Evolutionary conservation across 345 rosid genomes (phyloP), one percentile per base, ranked within the genome.

Genomic region (Camelina sativa): DNA sequence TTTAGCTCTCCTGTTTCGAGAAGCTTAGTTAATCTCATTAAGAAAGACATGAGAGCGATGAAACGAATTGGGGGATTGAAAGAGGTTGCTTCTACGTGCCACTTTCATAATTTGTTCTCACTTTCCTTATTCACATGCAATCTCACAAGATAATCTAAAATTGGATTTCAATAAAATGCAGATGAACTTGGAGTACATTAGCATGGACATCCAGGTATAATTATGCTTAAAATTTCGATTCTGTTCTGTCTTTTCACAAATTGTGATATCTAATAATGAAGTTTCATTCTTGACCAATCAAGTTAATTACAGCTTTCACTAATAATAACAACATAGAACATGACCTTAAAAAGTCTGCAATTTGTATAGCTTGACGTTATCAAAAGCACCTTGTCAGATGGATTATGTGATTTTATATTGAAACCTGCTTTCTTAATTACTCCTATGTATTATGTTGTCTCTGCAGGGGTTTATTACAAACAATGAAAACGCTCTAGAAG

Each of bases 101-200:
- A 25, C 48, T 47, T 50, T 8, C 34, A 61, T 15, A 38, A 10
- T 38, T 67, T 44, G 28, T 41, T 41, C 47, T 41, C 55, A 61
- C 10, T 55, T 70, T 58, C 47, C 28, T 76, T 63, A 10, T n/a
- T 34, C 12, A 32, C 50, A 6, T 68, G 62, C 30, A 50, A 54
- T 76, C 51, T 34, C 65, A 23, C 37, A 35, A 9, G 11, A 63
- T 28, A 56, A 17, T 17, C 16, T 52, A 20, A 59, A 5, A 6
- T 51, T 62, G 35, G 41, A 43, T 52, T n/a, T n/a, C n/a, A 22
- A 30, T 77, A 1, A 51, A 65, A 47, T 86, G 89, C 97, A 95
- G 99, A 92, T 95, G 97, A 95, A 95, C 82, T 83, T 95, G 94
- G 99, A 95, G 83, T 95, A 87, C 84, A 90, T 92, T 80, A 86